Conservation (phyloP, 768 basidiomycete species). For the Amanita rubescens region DNA sequence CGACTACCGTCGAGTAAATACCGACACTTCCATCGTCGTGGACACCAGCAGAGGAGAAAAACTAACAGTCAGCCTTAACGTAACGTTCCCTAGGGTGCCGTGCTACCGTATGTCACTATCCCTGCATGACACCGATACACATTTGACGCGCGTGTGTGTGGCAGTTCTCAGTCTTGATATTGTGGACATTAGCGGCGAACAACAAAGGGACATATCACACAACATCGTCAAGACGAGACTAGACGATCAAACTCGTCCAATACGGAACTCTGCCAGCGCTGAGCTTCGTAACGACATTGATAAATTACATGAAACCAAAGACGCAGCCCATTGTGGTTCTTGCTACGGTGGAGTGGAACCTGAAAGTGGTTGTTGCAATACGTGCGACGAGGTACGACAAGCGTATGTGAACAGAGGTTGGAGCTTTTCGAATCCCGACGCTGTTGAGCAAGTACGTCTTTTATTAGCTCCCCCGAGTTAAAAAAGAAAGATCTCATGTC, state of each 20-base stretch:
- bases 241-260: slow-evolving; percentile 45
- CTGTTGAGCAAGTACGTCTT: slow-evolving; percentile 74
- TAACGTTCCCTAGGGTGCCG: slow-evolving; percentile 95
- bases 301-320: slow-evolving; percentile 55
- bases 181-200: slow-evolving; percentile 97
- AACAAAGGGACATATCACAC: slow-evolving; percentile 85
- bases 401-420: slow-evolving; percentile 89
- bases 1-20: slow-evolving; percentile 82
- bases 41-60: slow-evolving; percentile 95
- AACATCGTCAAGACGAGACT: slow-evolving; percentile 83
- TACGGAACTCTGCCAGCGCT: slow-evolving; percentile 46
- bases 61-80: slow-evolving; percentile 82
- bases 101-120: slow-evolving; percentile 75
- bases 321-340: slow-evolving; percentile 79
- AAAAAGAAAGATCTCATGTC: slow-evolving; percentile 1
- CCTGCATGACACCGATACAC: slow-evolving; percentile 1
- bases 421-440: slow-evolving; percentile 88
- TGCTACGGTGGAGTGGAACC: slow-evolving; percentile 88
- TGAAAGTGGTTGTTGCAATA: slow-evolving; percentile 83
- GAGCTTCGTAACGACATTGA: slow-evolving; percentile 88
- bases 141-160: slow-evolving; percentile 7
- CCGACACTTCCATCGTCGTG: slow-evolving; percentile 90
- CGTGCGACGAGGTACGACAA: slow-evolving; percentile 90
- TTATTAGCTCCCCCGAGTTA: background rate
- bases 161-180: slow-evolving; percentile 94